Conservation (phyloP, 441 rosid genomes). For the Gossypium schwendimanii region DNA sequence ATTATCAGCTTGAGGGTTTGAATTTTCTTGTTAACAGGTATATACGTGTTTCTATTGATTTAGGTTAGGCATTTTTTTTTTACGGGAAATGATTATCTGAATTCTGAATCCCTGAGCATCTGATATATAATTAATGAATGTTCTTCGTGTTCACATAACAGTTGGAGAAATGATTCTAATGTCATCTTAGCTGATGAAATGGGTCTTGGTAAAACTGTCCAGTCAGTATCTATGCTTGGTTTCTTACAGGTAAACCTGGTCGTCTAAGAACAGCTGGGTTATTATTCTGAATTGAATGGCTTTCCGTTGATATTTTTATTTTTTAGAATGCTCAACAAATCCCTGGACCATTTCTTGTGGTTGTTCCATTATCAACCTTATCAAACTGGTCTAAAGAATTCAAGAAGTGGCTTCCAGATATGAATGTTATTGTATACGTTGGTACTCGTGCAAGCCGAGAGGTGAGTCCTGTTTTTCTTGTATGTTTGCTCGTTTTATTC, state of each 20-base stretch:
- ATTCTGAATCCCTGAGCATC: neutral
- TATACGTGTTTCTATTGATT: slow-evolving; percentile 16
- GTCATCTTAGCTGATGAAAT: slow-evolving; percentile 99
- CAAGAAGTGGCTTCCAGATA: slow-evolving; percentile 93
- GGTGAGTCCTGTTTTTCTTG: slow-evolving; percentile 37
- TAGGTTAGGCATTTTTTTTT: slow-evolving; percentile 11
- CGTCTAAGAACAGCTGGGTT: slow-evolving; percentile 2
- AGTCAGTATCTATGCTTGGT: slow-evolving; percentile 99
- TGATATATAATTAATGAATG: slow-evolving; percentile 16
- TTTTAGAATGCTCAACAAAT: slow-evolving; percentile 89
- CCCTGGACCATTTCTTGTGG: slow-evolving; percentile 97
- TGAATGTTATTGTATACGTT: slow-evolving; percentile 90
- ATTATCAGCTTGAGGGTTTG: slow-evolving; percentile 95
- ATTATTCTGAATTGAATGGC: neutral
- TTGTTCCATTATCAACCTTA: slow-evolving; percentile 93
- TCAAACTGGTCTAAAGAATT: slow-evolving; percentile 99
- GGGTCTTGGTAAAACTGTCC: slow-evolving; percentile 99
- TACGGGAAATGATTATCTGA: neutral
- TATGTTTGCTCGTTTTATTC: neutral
- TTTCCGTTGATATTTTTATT: slow-evolving; percentile 15
- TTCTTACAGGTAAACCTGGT: slow-evolving; percentile 69
- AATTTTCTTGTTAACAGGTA: slow-evolving; percentile 98
- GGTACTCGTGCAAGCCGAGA: slow-evolving; percentile 99
- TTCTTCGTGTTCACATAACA: slow-evolving; percentile 24
- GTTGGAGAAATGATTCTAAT: slow-evolving; percentile 99